Evolutionary conservation across 2,329 filamentous ascomycete genomes (phyloP).

Genomic region (Exophiala sp.): DNA sequence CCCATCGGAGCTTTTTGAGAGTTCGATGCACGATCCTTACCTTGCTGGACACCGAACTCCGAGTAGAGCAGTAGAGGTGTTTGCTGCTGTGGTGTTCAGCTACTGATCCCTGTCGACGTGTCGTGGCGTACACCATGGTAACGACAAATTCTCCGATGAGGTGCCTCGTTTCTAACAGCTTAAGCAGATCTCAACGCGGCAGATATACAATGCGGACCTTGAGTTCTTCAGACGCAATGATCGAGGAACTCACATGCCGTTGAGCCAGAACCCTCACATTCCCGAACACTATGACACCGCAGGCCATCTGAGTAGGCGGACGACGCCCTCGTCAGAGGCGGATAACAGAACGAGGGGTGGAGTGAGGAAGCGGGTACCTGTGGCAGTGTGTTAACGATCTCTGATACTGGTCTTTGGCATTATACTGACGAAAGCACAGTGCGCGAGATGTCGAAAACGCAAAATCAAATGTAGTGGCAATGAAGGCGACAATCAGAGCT

Average conservation of each 20-base stretch:
- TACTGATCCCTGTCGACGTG: neutral
- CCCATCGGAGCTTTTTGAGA: neutral
- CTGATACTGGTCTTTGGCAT: neutral
- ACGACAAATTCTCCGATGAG: neutral
- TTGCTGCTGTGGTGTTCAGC: neutral
- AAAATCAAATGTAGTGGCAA: slow-evolving; percentile 96
- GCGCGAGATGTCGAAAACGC: slow-evolving; percentile 80
- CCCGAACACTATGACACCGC: slow-evolving; percentile 22
- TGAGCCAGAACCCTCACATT: slow-evolving; percentile 20
- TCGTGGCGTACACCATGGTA: slow-evolving; percentile 18
- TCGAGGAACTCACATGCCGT: slow-evolving; percentile 25
- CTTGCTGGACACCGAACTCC: neutral
- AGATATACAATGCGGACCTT: slow-evolving; percentile 18
- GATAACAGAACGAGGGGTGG: slow-evolving; percentile 24
- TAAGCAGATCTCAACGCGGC: slow-evolving; percentile 22
- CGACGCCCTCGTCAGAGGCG: slow-evolving; percentile 24
- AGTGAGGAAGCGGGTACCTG: slow-evolving; percentile 32
- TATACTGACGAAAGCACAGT: slow-evolving; percentile 52
- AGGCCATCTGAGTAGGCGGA: slow-evolving; percentile 21
- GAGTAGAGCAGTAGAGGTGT: neutral
- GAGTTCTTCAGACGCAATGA: slow-evolving; percentile 29
- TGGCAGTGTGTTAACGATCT: slow-evolving; percentile 29
- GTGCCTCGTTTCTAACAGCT: slow-evolving; percentile 8
- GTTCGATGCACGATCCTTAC: neutral
- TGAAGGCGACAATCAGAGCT: slow-evolving; percentile 69